Percentiles rank a stretch among this genome's conserved stretches.
phyloP scores from a whole-genome alignment of 768 basidiomycete species.

The Boletus edulis region DNA sequence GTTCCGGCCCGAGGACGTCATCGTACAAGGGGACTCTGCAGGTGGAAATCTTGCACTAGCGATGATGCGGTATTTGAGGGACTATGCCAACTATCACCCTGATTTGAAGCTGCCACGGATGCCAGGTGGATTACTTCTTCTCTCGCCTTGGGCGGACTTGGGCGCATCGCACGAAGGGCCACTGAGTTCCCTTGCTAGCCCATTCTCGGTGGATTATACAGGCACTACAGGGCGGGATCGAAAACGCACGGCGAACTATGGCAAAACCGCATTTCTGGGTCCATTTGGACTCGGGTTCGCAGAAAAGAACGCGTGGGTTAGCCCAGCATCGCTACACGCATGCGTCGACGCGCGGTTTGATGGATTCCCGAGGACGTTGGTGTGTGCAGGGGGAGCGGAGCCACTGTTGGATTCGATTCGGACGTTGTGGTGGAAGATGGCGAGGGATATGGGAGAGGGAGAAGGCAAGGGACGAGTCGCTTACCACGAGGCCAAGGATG shows the following conservation, averaged over 20 bases:
- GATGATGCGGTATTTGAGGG: constrained; percentile 37
- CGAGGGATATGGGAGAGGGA: constrained; percentile 49
- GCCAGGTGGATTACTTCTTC: constrained; percentile 33
- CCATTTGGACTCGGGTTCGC: constrained; percentile 46
- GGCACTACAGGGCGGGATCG: constrained; percentile 1
- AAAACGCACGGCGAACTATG: not conserved
- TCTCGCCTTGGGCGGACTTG: constrained; percentile 33
- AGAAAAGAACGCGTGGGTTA: constrained; percentile 53
- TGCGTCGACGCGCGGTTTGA: constrained; percentile 42
- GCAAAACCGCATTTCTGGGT: constrained; percentile 42
- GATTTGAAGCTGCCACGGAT: constrained; percentile 17
- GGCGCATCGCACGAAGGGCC: constrained; percentile 25
- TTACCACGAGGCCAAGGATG: constrained; percentile 51
- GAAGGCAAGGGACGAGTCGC: constrained; percentile 36
- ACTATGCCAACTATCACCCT: constrained; percentile 10
- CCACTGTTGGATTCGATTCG: constrained; percentile 53
- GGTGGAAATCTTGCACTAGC: constrained; percentile 49
- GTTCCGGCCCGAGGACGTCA: constrained; percentile 42
- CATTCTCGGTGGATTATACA: constrained; percentile 29
- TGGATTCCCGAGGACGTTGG: constrained; percentile 60
- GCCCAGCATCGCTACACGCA: constrained; percentile 51
- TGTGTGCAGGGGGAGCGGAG: constrained; percentile 59
- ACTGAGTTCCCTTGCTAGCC: constrained; percentile 36
- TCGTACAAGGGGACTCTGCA: constrained; percentile 53
- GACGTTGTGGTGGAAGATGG: constrained; percentile 49